Evolutionary conservation across 1,139 yeast genomes (phyloP).

Genomic region (Lodderomyces metapsilosis): DNA sequence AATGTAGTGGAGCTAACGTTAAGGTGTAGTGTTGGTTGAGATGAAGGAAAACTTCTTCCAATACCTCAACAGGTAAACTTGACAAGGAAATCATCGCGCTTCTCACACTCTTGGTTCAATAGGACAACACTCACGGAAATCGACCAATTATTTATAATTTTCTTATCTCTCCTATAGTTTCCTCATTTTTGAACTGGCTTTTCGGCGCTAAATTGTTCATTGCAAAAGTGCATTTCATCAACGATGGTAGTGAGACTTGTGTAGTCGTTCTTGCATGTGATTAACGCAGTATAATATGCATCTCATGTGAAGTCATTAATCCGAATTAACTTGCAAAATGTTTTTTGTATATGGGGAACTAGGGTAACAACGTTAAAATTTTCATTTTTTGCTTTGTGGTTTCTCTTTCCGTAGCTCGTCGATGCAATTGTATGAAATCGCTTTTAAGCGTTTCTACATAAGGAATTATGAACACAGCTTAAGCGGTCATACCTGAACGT

Average conservation of each 20-base stretch:
- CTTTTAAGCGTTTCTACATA: neutral
- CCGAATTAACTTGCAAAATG: neutral
- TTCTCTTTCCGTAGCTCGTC: neutral
- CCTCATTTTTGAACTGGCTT: neutral
- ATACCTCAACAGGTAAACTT: conserved; percentile 1
- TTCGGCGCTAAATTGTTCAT: neutral
- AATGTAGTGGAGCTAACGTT: conserved; percentile 1
- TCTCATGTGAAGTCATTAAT: neutral
- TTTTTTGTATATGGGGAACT: neutral
- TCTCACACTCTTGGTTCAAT: neutral
- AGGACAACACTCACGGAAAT: neutral
- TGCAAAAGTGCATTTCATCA: neutral
- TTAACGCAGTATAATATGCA: neutral
- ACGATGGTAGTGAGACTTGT: neutral
- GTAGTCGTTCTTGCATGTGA: neutral
- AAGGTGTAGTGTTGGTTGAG: conserved; percentile 1
- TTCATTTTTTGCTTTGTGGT: neutral
- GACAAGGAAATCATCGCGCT: neutral
- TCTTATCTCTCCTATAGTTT: neutral
- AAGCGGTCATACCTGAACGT: neutral
- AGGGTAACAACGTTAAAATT: neutral
- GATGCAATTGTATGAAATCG: neutral
- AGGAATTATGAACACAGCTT: neutral
- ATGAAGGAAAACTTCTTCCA: conserved; percentile 1
- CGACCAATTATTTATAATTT: neutral